Conservation (phyloP, 352 stramenopile species). For the Pythium apleroticum region DNA sequence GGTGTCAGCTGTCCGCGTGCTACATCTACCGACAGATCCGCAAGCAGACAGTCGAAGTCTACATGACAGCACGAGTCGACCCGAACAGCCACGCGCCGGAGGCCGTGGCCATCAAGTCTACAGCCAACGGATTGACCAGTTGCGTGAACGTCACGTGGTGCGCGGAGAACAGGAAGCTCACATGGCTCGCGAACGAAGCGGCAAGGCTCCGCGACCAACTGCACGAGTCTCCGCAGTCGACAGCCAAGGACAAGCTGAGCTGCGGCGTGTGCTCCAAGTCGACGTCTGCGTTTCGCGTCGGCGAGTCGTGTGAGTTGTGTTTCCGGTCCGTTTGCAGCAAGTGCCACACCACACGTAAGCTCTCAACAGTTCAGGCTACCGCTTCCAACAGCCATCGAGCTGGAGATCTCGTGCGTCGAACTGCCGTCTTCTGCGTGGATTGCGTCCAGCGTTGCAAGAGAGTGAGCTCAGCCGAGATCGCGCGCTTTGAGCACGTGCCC, state of each 20-base stretch:
- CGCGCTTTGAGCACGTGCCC: constrained; percentile 1
- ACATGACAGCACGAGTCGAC: constrained; percentile 28
- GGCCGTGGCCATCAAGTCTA: constrained; percentile 21
- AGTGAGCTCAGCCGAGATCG: constrained; percentile 4
- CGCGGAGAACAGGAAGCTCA: constrained; percentile 38
- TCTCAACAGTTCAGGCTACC: background rate
- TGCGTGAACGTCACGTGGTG: constrained; percentile 31
- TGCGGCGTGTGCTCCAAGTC: background rate
- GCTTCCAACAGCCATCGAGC: background rate
- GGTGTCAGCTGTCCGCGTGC: constrained; percentile 13
- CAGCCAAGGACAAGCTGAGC: background rate
- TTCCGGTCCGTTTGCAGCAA: background rate
- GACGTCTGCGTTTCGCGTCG: background rate
- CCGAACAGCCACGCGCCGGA: constrained; percentile 18
- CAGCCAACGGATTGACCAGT: constrained; percentile 25
- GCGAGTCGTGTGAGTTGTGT: background rate
- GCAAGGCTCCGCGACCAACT: background rate
- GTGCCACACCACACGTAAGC: background rate
- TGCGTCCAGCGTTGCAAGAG: background rate
- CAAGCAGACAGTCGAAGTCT: constrained; percentile 28
- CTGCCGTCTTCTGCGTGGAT: constrained; percentile 2
- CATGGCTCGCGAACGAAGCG: constrained; percentile 21
- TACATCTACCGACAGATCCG: constrained; percentile 19
- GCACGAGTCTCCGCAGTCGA: background rate
- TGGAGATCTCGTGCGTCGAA: background rate